A percentile compares a stretch with the other conserved stretches of the same genome.
phyloP scores from a whole-genome alignment of 768 basidiomycete genomes.

The Pisolithus marmoratus region DNA sequence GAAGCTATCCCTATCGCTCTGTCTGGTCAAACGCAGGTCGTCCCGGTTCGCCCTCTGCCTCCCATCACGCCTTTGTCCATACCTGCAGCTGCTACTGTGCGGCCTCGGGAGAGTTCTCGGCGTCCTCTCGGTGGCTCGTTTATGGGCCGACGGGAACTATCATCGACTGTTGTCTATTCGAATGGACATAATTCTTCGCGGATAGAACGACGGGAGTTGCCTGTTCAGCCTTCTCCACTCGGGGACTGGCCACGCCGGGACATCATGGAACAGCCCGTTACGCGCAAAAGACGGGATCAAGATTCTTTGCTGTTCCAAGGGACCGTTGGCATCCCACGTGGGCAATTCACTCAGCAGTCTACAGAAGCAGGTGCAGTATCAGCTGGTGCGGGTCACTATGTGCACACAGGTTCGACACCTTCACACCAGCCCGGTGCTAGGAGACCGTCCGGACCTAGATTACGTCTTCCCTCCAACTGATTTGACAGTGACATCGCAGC shows the following conservation, averaged over 20 bases:
- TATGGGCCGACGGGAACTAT: slow-evolving; percentile 5
- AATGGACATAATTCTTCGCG: slow-evolving; percentile 21
- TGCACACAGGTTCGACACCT: not conserved
- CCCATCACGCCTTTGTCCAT: slow-evolving; percentile 9
- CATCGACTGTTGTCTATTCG: slow-evolving; percentile 29
- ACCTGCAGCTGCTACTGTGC: slow-evolving; percentile 11
- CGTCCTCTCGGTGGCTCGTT: slow-evolving; percentile 9
- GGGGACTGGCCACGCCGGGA: slow-evolving; percentile 53
- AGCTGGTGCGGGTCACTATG: not conserved
- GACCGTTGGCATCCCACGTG: not conserved
- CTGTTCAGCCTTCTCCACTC: slow-evolving; percentile 33
- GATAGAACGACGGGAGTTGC: slow-evolving; percentile 6
- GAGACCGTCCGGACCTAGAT: slow-evolving; percentile 29
- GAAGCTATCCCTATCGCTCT: slow-evolving; percentile 21
- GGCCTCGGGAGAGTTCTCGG: slow-evolving; percentile 4
- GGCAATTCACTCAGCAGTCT: not conserved
- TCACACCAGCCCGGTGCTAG: slow-evolving; percentile 19
- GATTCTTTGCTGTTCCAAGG: not conserved
- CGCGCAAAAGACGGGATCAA: slow-evolving; percentile 1
- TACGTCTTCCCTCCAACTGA: slow-evolving; percentile 17
- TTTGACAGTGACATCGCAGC: slow-evolving; percentile 5
- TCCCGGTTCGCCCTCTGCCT: slow-evolving; percentile 1
- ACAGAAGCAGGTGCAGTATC: not conserved
- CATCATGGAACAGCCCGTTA: slow-evolving; percentile 22
- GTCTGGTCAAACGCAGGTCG: not conserved